These are phyloP conservation scores for Panus rudis DNA, from an alignment of 768 basidiomycete species.

Conservation along the genomic window DNA sequence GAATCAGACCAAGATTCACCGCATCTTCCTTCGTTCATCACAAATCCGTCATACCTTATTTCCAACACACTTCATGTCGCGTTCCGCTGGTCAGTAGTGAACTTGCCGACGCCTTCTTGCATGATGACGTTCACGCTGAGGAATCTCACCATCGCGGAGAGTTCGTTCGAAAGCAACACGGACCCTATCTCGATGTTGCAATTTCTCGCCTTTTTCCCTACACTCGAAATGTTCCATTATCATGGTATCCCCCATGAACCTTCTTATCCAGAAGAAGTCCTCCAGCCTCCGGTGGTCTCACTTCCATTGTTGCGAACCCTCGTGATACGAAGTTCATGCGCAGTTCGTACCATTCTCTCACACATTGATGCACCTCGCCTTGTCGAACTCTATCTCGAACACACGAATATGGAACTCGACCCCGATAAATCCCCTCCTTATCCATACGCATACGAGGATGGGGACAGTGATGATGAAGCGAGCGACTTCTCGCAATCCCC, in stretches of 20 bases:
- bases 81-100: slow-evolving; percentile 43
- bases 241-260: slow-evolving; percentile 46
- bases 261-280: background rate
- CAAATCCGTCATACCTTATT: slow-evolving; percentile 12
- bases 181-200: slow-evolving; percentile 45
- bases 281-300: slow-evolving; percentile 31
- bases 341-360: slow-evolving; percentile 58
- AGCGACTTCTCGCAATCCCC: slow-evolving; percentile 71
- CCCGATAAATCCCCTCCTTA: slow-evolving; percentile 19
- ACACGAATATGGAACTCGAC: slow-evolving; percentile 57
- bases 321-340: slow-evolving; percentile 51
- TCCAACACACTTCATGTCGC: slow-evolving; percentile 19
- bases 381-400: slow-evolving; percentile 51
- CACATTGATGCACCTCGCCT: slow-evolving; percentile 56
- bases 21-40: background rate
- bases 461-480: slow-evolving; percentile 72
- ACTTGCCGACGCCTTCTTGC: slow-evolving; percentile 39
- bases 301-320: slow-evolving; percentile 58
- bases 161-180: slow-evolving; percentile 30
- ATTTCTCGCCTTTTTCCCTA: slow-evolving; percentile 56
- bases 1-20: background rate
- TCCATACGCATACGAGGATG: slow-evolving; percentile 36
- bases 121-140: slow-evolving; percentile 50
- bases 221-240: slow-evolving; percentile 51
- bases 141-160: slow-evolving; percentile 50